phyloP scores from a whole-genome alignment of 2,329 filamentous ascomycete species.

The Alternaria brassicae region DNA sequence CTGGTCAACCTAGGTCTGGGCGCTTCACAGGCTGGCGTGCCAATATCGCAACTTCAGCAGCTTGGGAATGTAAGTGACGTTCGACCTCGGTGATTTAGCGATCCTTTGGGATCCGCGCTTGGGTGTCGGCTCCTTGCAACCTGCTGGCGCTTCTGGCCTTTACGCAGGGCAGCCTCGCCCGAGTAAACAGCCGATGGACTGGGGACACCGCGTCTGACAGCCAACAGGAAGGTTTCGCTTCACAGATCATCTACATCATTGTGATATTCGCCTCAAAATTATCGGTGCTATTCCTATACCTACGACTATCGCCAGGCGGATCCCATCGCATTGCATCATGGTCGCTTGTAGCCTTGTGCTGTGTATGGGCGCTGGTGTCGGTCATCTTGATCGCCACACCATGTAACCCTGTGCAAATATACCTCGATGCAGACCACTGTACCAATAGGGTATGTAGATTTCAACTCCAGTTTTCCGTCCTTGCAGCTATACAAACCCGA shows the following conservation, averaged over 20 bases:
- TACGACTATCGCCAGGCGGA: constrained; percentile 36
- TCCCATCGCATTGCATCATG: constrained; percentile 31
- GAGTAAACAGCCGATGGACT: neutral
- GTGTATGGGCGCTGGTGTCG: constrained; percentile 32
- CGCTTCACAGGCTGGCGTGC: constrained; percentile 21
- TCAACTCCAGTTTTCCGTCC: neutral
- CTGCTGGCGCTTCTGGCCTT: neutral
- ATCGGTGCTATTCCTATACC: constrained; percentile 38
- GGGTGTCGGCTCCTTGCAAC: constrained; percentile 20
- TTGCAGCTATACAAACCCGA: neutral
- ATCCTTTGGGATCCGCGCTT: constrained; percentile 6
- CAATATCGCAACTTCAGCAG: constrained; percentile 21
- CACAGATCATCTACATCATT: constrained; percentile 41
- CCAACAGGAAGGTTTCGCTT: constrained; percentile 38
- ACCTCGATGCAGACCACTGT: constrained; percentile 23
- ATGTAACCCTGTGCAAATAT: constrained; percentile 34
- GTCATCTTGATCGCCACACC: constrained; percentile 36
- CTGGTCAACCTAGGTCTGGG: constrained; percentile 38
- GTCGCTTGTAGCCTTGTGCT: constrained; percentile 26
- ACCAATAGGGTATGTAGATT: constrained; percentile 29
- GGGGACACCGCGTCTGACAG: constrained; percentile 20
- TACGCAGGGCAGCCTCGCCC: constrained; percentile 2
- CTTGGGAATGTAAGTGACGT: constrained; percentile 36
- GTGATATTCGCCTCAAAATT: constrained; percentile 40
- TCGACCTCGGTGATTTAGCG: neutral